Base-by-base conservation (phyloP, 1,284 basidiomycete genomes). In the Ustilago vetiveriae region DNA sequence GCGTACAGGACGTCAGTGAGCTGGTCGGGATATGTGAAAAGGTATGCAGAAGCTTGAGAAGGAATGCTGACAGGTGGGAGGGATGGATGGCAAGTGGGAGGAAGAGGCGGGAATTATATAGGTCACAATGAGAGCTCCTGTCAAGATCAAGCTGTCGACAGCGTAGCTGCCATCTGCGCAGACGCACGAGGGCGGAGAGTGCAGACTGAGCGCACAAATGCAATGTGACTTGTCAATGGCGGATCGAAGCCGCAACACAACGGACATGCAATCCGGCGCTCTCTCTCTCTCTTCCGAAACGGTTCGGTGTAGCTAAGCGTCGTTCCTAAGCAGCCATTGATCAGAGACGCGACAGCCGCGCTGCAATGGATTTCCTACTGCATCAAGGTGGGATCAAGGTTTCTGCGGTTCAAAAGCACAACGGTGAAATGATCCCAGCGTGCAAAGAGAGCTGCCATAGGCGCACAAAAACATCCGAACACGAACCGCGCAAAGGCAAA, bases 331-430 rank as follows among this genome's bases (percentile, higher is more conserved):
- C 54, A 37, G 29, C 33, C 33, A 4, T 22, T 17, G 22, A 38
- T n/a, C n/a, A 38, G 47, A 54, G 45, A 54, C 41, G 58, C 46
- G 58, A 32, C 42, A 54, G 45, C 50, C 51, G 58, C 58, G 35
- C 38, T 26, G 32, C 37, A 43, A 42, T n/a, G 36, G 21, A 37
- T 6, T 14, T 30, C 10, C 29, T 8, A 48, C n/a, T 35, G 49
- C 40, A 19, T 3, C 1, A 26, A 27, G 26, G 51, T 48, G 51
- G 39, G 35, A 45, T 46, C 26, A 29, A 17, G 45, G 44, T 37
- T 45, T 21, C 30, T 29, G 9, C 22, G 40, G n/a, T n/a, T n/a
- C 29, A 30, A 22, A 38, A 24, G 24, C 30, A n/a, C 40, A 30
- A 30, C 9, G 29, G 2, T 8, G 29, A 30, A 30, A 30, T 14